Percentiles rank a stretch among this genome's conserved stretches.
These are phyloP conservation scores for Cercospora nicotianae DNA, from an alignment of 2,329 filamentous ascomycete species.

Conservation along the genomic window DNA sequence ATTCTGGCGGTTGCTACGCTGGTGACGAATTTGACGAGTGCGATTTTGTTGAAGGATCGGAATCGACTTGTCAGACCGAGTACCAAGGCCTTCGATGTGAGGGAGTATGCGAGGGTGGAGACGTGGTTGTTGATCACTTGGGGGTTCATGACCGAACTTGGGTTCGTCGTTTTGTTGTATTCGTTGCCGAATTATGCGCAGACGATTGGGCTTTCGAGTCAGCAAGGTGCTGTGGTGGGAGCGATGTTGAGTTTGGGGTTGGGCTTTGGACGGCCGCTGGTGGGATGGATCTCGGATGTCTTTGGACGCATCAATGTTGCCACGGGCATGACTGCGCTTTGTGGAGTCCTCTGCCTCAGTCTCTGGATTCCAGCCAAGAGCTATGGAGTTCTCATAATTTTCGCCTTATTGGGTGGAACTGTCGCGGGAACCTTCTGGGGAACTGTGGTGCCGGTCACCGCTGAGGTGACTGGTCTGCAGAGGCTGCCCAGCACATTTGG, in stretches of 20 bases:
- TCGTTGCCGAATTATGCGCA: constrained; percentile 31
- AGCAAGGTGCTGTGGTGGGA: constrained; percentile 30
- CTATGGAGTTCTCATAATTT: constrained; percentile 28
- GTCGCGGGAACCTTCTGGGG: constrained; percentile 33
- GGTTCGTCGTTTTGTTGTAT: constrained; percentile 30
- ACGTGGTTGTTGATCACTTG: constrained; percentile 28
- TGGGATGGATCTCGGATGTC: constrained; percentile 28
- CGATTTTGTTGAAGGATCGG: constrained; percentile 62
- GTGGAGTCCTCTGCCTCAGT: constrained; percentile 29
- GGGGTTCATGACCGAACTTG: constrained; percentile 31
- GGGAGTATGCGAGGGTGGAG: constrained; percentile 24
- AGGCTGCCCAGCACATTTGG: constrained; percentile 30
- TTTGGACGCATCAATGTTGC: constrained; percentile 33
- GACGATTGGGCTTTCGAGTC: constrained; percentile 26
- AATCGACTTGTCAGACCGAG: constrained; percentile 26
- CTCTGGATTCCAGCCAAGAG: constrained; percentile 30
- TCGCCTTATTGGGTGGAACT: constrained; percentile 26
- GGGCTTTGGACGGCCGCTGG: constrained; percentile 29
- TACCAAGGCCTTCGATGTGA: constrained; percentile 22
- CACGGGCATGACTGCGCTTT: constrained; percentile 27
- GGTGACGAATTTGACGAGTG: constrained; percentile 61
- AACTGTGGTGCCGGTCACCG: constrained; percentile 31
- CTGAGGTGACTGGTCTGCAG: constrained; percentile 33
- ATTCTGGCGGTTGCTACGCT: constrained; percentile 62
- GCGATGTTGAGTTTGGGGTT: constrained; percentile 32